Evolutionary conservation across 805 yeast genomes (phyloP).

Genomic region (Pichia manshurica): DNA sequence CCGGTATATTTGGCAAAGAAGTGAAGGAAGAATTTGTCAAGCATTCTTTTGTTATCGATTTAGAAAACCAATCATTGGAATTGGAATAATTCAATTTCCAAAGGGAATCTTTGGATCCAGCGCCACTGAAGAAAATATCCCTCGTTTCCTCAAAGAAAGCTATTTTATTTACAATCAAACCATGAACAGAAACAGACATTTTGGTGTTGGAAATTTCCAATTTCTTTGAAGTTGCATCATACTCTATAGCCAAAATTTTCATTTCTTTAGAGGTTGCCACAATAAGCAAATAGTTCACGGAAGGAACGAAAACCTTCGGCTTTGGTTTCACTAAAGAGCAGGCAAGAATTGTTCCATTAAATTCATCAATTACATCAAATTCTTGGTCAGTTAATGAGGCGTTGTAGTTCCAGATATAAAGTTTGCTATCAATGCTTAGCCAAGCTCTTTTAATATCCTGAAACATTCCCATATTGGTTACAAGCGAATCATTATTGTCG

Average conservation of each 20-base stretch:
- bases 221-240: conserved; percentile 33
- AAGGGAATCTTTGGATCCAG: conserved; percentile 66
- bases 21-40: conserved; percentile 63
- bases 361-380: conserved; percentile 75
- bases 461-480: conserved; percentile 76
- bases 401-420: conserved; percentile 76
- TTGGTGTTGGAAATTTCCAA: conserved; percentile 77
- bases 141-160: conserved; percentile 56
- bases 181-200: conserved; percentile 72
- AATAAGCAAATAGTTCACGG: conserved; percentile 65
- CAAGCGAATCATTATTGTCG: conserved; percentile 27
- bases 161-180: conserved; percentile 64
- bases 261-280: conserved; percentile 78
- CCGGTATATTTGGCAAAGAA: conserved; percentile 39
- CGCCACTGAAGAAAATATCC: conserved; percentile 81
- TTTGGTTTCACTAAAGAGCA: conserved; percentile 80
- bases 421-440: conserved; percentile 76
- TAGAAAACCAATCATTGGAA: conserved; percentile 80
- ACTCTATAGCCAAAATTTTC: conserved; percentile 68
- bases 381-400: conserved; percentile 44
- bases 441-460: conserved; percentile 78
- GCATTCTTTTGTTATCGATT: conserved; percentile 78
- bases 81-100: conserved; percentile 86
- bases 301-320: conserved; percentile 69
- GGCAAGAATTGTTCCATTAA: conserved; percentile 68